These are phyloP conservation scores for Aspergillus bombycis DNA, from an alignment of 2,329 filamentous ascomycete genomes.

Conservation along the genomic window DNA sequence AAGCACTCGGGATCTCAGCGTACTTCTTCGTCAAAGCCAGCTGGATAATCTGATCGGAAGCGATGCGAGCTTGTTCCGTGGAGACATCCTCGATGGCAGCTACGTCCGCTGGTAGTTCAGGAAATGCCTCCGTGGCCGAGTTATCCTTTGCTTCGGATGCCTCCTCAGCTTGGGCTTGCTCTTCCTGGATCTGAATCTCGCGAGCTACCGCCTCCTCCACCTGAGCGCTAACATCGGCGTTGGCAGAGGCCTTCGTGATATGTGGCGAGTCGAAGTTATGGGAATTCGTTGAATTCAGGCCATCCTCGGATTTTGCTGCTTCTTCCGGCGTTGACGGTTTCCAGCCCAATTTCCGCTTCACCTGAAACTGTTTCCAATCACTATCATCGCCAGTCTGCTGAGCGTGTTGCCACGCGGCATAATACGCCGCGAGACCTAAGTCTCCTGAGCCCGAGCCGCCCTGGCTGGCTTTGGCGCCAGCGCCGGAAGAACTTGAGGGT, in stretches of 20 bases:
- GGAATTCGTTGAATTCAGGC: slow-evolving; percentile 22
- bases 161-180: slow-evolving; percentile 49
- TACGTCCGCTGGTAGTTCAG: slow-evolving; percentile 33
- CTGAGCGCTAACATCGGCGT: slow-evolving; percentile 65
- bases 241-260: slow-evolving; percentile 56
- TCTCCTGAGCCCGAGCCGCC: slow-evolving; percentile 59
- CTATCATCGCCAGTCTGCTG: slow-evolving; percentile 70
- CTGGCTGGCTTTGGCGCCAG: slow-evolving; percentile 60
- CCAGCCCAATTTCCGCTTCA: slow-evolving; percentile 87
- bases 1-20: slow-evolving; percentile 85
- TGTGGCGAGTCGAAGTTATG: slow-evolving; percentile 65
- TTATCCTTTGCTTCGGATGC: slow-evolving; percentile 34
- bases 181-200: slow-evolving; percentile 68
- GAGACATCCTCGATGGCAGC: slow-evolving; percentile 52
- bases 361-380: slow-evolving; percentile 91
- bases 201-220: slow-evolving; percentile 83
- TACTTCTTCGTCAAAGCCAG: slow-evolving; percentile 74
- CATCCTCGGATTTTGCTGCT: slow-evolving; percentile 28
- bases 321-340: slow-evolving; percentile 59
- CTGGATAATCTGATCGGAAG: slow-evolving; percentile 76
- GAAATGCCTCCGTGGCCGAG: slow-evolving; percentile 29
- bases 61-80: slow-evolving; percentile 66
- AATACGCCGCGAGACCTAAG: slow-evolving; percentile 83
- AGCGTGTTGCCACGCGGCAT: slow-evolving; percentile 82
- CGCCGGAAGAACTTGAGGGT: slow-evolving; percentile 54